Conservation (phyloP, 1,284 basidiomycete species). For the Trametes polyzona region DNA sequence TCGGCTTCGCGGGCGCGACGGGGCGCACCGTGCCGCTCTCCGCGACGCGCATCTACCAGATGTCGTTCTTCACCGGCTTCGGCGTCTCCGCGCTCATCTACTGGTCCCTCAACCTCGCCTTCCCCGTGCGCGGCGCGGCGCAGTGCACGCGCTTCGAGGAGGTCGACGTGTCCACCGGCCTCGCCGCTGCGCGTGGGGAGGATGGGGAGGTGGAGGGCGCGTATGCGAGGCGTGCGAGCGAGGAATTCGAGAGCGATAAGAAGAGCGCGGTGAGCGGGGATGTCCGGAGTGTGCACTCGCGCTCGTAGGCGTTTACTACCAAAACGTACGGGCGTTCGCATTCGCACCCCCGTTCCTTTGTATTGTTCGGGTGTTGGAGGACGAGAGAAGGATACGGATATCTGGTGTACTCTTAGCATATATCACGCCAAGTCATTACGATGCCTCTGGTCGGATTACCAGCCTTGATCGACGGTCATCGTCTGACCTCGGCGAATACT, state of each 20-base stretch:
- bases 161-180: conserved; percentile 53
- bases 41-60: conserved; percentile 71
- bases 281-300: conserved; percentile 15
- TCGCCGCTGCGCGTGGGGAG: background rate
- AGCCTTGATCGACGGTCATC: no score
- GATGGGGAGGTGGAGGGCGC: background rate
- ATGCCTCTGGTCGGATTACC: no score
- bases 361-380: no score
- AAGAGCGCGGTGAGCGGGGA: conserved; percentile 19
- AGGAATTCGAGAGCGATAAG: conserved; percentile 16
- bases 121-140: conserved; percentile 59
- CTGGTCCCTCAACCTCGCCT: conserved; percentile 57
- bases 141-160: conserved; percentile 54
- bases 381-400: no score
- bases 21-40: conserved; percentile 62
- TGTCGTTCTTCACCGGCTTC: conserved; percentile 83
- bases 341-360: no score
- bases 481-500: no score
- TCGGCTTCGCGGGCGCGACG: conserved; percentile 71
- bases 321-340: background rate
- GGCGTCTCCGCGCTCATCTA: conserved; percentile 71
- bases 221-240: conserved; percentile 11
- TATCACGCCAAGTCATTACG: no score
- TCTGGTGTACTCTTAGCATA: no score
- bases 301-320: background rate